Evolutionary conservation across 306 rosid species (phyloP).

Genomic region (Hippophae gyantsensis): DNA sequence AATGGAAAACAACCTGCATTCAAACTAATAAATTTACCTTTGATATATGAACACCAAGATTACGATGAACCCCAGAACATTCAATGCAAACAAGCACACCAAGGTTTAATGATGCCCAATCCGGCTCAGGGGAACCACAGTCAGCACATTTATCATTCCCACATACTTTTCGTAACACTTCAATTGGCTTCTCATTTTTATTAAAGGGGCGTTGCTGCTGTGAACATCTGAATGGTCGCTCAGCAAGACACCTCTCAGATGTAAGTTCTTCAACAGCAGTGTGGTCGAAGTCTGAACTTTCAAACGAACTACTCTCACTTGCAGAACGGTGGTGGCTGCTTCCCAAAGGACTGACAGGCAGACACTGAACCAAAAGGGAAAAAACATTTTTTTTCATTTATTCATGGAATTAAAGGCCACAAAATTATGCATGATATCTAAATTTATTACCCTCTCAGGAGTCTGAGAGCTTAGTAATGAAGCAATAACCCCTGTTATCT

Average conservation of each 20-base stretch:
- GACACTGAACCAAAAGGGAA: conserved; percentile 48
- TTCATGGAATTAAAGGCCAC: conserved; percentile 15
- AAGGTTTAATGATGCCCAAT: conserved; percentile 97
- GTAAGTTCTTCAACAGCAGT: conserved; percentile 59
- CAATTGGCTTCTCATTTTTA: conserved; percentile 91
- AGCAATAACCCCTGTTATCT: conserved; percentile 98
- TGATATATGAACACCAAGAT: conserved; percentile 97
- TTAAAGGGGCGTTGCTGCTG: conserved; percentile 65
- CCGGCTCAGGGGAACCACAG: conserved; percentile 96
- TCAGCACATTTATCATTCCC: conserved; percentile 98
- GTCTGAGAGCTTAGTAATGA: conserved; percentile 93
- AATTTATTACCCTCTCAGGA: conserved; percentile 79
- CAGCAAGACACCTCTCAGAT: conserved; percentile 61
- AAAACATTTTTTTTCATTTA: conserved; percentile 18
- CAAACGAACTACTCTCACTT: conserved; percentile 98
- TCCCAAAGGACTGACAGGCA: conserved; percentile 91
- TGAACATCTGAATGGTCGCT: conserved; percentile 65
- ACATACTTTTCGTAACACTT: conserved; percentile 65
- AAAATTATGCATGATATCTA: conserved; percentile 10
- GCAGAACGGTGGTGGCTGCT: conserved; percentile 83
- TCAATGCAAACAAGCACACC: conserved; percentile 99
- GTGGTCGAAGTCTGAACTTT: conserved; percentile 95
- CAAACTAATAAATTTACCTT: conserved; percentile 46
- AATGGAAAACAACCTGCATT: neutral
- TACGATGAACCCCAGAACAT: conserved; percentile 99